Evolutionary conservation across 2,329 filamentous ascomycete genomes (phyloP).

Genomic region (Phaeosphaeria sp.): DNA sequence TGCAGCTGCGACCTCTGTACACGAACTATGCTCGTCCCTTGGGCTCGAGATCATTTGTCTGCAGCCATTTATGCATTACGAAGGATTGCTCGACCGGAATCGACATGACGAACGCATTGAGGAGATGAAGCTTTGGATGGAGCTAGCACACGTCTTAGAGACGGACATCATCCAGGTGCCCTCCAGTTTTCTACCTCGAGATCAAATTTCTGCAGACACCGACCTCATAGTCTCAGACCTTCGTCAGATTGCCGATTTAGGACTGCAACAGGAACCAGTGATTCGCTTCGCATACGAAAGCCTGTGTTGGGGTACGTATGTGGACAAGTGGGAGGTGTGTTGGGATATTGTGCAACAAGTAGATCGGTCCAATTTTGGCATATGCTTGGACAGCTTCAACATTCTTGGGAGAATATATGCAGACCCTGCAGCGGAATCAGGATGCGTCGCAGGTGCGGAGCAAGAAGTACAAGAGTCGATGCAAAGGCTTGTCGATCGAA

Average conservation of each 20-base stretch:
- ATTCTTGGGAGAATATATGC: constrained; percentile 75
- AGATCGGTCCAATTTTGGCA: constrained; percentile 73
- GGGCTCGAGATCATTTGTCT: constrained; percentile 68
- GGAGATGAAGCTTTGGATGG: constrained; percentile 73
- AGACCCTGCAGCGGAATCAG: constrained; percentile 65
- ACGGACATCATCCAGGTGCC: constrained; percentile 80
- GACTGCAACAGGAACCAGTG: constrained; percentile 60
- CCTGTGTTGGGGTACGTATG: constrained; percentile 73
- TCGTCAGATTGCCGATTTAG: constrained; percentile 70
- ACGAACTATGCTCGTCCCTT: constrained; percentile 62
- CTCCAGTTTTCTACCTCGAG: constrained; percentile 67
- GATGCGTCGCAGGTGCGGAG: constrained; percentile 61
- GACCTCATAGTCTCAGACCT: constrained; percentile 68
- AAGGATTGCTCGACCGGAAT: constrained; percentile 70
- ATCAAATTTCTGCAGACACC: constrained; percentile 60
- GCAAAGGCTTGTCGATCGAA: constrained; percentile 57
- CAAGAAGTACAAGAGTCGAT: constrained; percentile 62
- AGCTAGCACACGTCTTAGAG: constrained; percentile 66
- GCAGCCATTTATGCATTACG: constrained; percentile 80
- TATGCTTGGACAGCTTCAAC: constrained; percentile 81
- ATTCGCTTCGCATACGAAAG: constrained; percentile 77
- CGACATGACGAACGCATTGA: constrained; percentile 64
- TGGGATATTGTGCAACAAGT: constrained; percentile 73
- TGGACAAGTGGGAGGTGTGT: constrained; percentile 73
- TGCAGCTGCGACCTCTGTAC: constrained; percentile 64